Evolutionary conservation across 2,329 filamentous ascomycete species (phyloP), one percentile per base, ranked within the genome.

Genomic region (Penicillium expansum): DNA sequence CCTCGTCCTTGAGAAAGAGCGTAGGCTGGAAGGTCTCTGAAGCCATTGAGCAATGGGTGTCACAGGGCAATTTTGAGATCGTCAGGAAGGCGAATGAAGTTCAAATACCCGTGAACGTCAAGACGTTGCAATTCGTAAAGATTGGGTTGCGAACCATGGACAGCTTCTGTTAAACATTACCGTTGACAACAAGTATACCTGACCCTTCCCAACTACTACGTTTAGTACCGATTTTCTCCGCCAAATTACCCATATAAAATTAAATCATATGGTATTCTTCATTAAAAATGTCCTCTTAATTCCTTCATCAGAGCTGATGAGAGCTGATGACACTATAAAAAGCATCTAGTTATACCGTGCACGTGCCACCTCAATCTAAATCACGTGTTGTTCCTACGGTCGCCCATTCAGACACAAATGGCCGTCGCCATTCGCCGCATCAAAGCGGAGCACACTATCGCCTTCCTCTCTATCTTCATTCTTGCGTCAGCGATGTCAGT

Each of bases 341-440:
- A 32, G 24, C 29, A 1, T 33, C 44, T 5, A 5, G 20, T 4
- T n/a, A 35, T 33, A 24, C 2, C 1, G 14, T 14, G 20, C 43
- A 42, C 44, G 43, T 54, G 52, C 18, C n/a, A 42, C 1, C 0
- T 0, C 0, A 0, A 16, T 37, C 67, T 0, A 1, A 0, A 16
- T 37, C 67, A 70, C 67, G 66, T 70, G 68, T 60, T 20, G 2
- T 0, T 1, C 16, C 6, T 67, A 68, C 67, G 64, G 67, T 54
- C 49, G 41, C 42, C 49, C 48, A 60, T 52, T 48, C 27, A 33
- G 42, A 43, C 62, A 59, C 33, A 35, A 60, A 61, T 71, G 67
- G 70, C 71, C 69, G 66, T 58, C 48, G 65, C 68, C 63, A 62
- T 70, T 71, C 71, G 71, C 71, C 71, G 69, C 70, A 66, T 61